Evolutionary conservation across 495 filamentous ascomycete species (phyloP).

Genomic region (Penicillium soppii): DNA sequence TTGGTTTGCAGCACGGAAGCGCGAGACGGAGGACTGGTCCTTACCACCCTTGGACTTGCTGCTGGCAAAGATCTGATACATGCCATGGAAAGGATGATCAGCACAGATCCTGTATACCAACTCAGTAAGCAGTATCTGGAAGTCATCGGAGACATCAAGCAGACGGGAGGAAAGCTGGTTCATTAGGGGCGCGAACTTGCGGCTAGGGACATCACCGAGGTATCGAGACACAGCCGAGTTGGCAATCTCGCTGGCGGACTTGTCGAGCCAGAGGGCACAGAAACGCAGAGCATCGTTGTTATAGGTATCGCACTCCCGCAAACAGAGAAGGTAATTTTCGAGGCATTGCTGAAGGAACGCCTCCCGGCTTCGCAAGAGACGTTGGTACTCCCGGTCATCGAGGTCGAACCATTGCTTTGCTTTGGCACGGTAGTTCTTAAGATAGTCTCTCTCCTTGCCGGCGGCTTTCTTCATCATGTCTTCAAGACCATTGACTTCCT

Average conservation of each 20-base stretch:
- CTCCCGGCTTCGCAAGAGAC: conserved; percentile 69
- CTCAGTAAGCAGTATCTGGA: conserved; percentile 70
- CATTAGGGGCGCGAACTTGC: conserved; percentile 91
- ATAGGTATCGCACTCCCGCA: conserved; percentile 80
- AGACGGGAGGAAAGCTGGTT: conserved; percentile 93
- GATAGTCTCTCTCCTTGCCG: conserved; percentile 50
- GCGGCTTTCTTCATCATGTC: conserved; percentile 51
- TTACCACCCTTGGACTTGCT: conserved; percentile 63
- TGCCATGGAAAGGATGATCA: conserved; percentile 93
- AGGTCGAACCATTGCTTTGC: conserved; percentile 87
- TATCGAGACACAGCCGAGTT: conserved; percentile 74
- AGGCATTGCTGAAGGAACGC: conserved; percentile 82
- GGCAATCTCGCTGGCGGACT: conserved; percentile 65
- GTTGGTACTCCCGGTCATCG: conserved; percentile 81
- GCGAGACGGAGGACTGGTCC: conserved; percentile 70
- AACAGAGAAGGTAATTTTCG: conserved; percentile 88
- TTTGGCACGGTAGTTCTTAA: conserved; percentile 51
- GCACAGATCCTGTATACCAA: conserved; percentile 78
- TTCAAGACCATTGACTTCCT: conserved; percentile 68
- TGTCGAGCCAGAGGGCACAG: conserved; percentile 89
- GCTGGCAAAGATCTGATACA: conserved; percentile 91
- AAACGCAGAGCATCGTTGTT: conserved; percentile 93
- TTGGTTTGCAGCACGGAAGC: conserved; percentile 67
- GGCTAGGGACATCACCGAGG: conserved; percentile 71
- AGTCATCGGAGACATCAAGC: conserved; percentile 62